These are phyloP conservation scores for Suaeda aralocaspica DNA, from an alignment of 148 eudicot genomes.

Conservation along the genomic window DNA sequence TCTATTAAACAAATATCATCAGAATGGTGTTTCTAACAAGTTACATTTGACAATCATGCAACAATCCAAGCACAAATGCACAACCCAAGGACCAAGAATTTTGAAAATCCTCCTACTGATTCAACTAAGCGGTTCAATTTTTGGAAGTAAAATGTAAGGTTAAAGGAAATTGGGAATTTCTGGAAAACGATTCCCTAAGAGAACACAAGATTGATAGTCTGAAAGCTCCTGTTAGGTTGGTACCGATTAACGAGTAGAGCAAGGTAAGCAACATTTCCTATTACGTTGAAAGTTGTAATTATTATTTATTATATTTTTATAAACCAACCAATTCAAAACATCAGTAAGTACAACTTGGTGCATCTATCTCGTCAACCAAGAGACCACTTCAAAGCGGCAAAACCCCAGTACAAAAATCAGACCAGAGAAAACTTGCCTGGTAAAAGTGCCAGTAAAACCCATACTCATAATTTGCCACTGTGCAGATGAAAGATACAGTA, in stretches of 20 bases:
- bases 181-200: background rate
- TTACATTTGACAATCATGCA: background rate
- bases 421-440: constrained; percentile 57
- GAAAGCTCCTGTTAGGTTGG: background rate
- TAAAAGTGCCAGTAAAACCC: constrained; percentile 99
- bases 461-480: constrained; percentile 97
- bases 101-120: background rate
- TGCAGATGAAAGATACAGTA: constrained; percentile 87
- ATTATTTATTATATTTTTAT: background rate
- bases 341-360: background rate
- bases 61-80: too few relatives aligned
- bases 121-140: background rate
- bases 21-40: background rate
- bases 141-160: background rate
- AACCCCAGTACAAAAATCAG: background rate
- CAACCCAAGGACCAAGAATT: too few relatives aligned
- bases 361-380: background rate
- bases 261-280: background rate
- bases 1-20: too few relatives aligned
- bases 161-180: background rate
- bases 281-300: background rate
- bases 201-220: background rate
- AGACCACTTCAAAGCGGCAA: background rate
- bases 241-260: background rate
- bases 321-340: background rate